These are phyloP conservation scores for Auriscalpium microsporum DNA, from an alignment of 768 basidiomycete genomes.

Conservation along the genomic window DNA sequence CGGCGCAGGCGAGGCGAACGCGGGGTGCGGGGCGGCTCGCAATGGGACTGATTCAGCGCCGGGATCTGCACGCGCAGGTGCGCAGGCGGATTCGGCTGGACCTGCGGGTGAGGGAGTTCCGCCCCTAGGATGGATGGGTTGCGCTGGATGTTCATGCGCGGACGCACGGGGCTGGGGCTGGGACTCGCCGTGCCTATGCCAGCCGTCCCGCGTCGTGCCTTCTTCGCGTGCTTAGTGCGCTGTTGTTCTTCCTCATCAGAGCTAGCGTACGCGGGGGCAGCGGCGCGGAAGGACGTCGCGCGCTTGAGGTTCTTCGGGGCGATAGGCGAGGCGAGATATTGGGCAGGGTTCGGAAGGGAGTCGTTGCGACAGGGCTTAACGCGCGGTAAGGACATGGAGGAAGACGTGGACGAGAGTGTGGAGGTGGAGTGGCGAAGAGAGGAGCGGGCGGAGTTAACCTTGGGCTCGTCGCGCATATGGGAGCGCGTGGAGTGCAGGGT, in stretches of 20 bases:
- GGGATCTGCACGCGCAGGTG: slow-evolving; percentile 19
- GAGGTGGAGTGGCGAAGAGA: slow-evolving; percentile 8
- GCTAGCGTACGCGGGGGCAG: slow-evolving; percentile 2
- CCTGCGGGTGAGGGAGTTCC: slow-evolving; percentile 11
- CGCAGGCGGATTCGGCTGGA: slow-evolving; percentile 3
- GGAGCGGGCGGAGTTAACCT: slow-evolving; percentile 6
- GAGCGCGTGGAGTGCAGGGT: slow-evolving; percentile 11
- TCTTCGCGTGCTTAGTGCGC: slow-evolving; percentile 10
- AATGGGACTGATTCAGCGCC: slow-evolving; percentile 57
- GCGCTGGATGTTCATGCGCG: slow-evolving; percentile 7
- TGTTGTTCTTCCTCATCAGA: neutral
- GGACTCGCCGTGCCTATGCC: neutral
- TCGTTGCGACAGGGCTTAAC: slow-evolving; percentile 7
- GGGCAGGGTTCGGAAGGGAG: slow-evolving; percentile 3
- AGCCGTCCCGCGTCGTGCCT: slow-evolving; percentile 8
- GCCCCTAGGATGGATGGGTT: slow-evolving; percentile 13
- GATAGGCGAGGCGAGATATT: neutral
- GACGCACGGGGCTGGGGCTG: slow-evolving; percentile 2
- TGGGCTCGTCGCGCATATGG: neutral
- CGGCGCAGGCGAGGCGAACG: slow-evolving; percentile 8
- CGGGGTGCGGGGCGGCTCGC: slow-evolving; percentile 54
- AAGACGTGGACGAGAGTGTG: slow-evolving; percentile 10
- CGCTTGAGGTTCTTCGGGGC: slow-evolving; percentile 6
- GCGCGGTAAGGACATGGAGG: slow-evolving; percentile 8
- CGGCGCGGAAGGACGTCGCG: slow-evolving; percentile 11